Evolutionary conservation across 306 rosid genomes (phyloP), one percentile per base, ranked within the genome.

Genomic region (Cucurbita moschata): DNA sequence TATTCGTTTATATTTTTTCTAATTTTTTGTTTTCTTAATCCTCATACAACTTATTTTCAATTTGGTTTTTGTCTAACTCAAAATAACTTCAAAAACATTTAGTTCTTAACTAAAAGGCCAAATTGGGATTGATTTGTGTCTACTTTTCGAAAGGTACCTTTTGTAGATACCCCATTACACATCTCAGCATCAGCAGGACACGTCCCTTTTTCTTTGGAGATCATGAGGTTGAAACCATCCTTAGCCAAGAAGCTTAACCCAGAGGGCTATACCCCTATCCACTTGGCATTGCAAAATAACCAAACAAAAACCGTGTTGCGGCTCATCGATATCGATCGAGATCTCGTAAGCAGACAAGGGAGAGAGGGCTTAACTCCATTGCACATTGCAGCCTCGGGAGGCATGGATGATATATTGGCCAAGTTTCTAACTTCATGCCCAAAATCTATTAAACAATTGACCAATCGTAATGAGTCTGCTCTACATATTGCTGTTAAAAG

Each of bases 81-180:
- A 26, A 26, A 26, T 26, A 26, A 26, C 26, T 26, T 26, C 26
- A 26, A 1, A 26, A 26, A 26, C 2, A 26, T 26, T 26, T 1
- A 0, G 26, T 30, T 30, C 35, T 30, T 0, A 30, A 30, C 4
- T 30, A 2, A 30, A 30, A 30, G 4, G 3, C 4, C 3, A 30
- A 30, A 30, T 30, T 30, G 35, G 35, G 35, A 2, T 30, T 30
- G 35, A 30, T 30, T 30, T 30, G 35, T 30, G 35, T 30, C 35
- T 30, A 30, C 4, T 2, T 30, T 30, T 30, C 2, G 4, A 30
- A 30, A 30, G 54, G 15, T 61, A 35, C 86, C 82, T 30, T 85
- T 82, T 57, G 55, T 63, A 15, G 65, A 79, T 18, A 82, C 88
- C 8, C 88, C 88, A 21, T 18, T 85, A 47, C 88, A 85, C 56